Conservation (phyloP, 331 rosid genomes). For the Erythrophleum ivorense region DNA sequence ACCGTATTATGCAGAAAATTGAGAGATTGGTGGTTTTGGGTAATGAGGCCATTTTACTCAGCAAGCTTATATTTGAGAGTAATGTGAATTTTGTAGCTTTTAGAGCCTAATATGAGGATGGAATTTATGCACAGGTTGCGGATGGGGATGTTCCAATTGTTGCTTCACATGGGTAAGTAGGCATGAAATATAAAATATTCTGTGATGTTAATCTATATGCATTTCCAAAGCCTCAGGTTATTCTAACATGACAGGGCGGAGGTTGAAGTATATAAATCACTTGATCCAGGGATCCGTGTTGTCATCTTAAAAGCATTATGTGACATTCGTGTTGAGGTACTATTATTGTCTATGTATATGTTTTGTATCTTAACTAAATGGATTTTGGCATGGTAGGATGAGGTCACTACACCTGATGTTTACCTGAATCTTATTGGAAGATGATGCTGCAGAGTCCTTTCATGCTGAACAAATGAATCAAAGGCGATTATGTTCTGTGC, state of each 20-base stretch:
- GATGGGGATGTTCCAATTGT: slow-evolving; percentile 91
- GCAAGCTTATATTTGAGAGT: slow-evolving; percentile 39
- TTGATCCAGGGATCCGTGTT: slow-evolving; percentile 89
- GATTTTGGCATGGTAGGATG: slow-evolving; percentile 23
- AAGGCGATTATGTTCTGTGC: not conserved
- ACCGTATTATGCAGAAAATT: slow-evolving; percentile 93
- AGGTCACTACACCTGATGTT: slow-evolving; percentile 17
- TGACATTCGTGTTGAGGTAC: slow-evolving; percentile 97
- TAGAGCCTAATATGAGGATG: slow-evolving; percentile 42
- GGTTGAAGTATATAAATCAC: slow-evolving; percentile 74
- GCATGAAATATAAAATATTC: slow-evolving; percentile 36
- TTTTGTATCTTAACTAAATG: slow-evolving; percentile 12
- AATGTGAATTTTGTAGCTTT: slow-evolving; percentile 35
- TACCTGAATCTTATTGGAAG: slow-evolving; percentile 20
- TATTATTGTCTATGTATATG: slow-evolving; percentile 29
- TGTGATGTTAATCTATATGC: slow-evolving; percentile 28
- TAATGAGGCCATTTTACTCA: slow-evolving; percentile 44
- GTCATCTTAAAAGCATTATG: slow-evolving; percentile 93
- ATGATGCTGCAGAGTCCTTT: slow-evolving; percentile 26
- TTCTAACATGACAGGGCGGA: slow-evolving; percentile 68
- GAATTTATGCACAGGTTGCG: slow-evolving; percentile 70
- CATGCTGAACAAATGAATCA: slow-evolving; percentile 21
- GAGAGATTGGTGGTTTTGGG: slow-evolving; percentile 99
- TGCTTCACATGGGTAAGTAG: slow-evolving; percentile 90
- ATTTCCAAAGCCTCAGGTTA: slow-evolving; percentile 39